Evolutionary conservation across 495 filamentous ascomycete genomes (phyloP).

Genomic region (Penicillium robsamsonii): DNA sequence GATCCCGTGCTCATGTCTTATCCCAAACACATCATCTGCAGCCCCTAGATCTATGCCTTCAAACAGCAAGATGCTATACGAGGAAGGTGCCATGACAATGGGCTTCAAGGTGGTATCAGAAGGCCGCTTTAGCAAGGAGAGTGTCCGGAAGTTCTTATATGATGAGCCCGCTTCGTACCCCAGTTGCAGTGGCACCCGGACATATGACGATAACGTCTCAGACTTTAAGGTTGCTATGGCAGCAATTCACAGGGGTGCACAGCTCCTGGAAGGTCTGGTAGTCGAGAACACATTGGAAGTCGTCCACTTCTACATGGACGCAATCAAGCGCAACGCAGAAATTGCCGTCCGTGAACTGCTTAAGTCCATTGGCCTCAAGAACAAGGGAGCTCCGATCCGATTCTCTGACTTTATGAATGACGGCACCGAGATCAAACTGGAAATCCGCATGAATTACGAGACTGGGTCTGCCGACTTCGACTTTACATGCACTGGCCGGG

Average conservation of each 20-base stretch:
- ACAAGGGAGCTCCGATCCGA: conserved; percentile 64
- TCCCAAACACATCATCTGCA: conserved; percentile 26
- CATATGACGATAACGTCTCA: conserved; percentile 84
- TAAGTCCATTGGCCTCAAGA: conserved; percentile 64
- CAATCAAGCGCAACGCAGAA: conserved; percentile 87
- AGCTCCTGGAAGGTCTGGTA: conserved; percentile 74
- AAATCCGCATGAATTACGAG: conserved; percentile 69
- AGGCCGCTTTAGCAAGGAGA: conserved; percentile 78
- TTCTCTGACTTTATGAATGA: conserved; percentile 91
- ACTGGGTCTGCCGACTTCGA: conserved; percentile 89
- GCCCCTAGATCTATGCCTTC: conserved; percentile 1
- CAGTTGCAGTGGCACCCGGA: conserved; percentile 81
- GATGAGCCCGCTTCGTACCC: conserved; percentile 76
- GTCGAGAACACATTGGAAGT: conserved; percentile 81
- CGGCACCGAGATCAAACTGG: conserved; percentile 76
- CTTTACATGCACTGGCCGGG: conserved; percentile 74
- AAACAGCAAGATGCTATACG: conserved; percentile 57
- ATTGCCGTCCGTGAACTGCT: conserved; percentile 72
- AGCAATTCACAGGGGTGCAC: conserved; percentile 90
- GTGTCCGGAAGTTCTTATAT: conserved; percentile 74
- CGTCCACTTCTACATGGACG: conserved; percentile 88
- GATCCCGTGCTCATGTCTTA: conserved; percentile 24
- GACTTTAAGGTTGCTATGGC: conserved; percentile 92
- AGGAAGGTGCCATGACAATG: conserved; percentile 91
- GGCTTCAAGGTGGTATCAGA: conserved; percentile 86